phyloP scores from a whole-genome alignment of 345 rosid genomes.

The Crucihimalaya himalaica region DNA sequence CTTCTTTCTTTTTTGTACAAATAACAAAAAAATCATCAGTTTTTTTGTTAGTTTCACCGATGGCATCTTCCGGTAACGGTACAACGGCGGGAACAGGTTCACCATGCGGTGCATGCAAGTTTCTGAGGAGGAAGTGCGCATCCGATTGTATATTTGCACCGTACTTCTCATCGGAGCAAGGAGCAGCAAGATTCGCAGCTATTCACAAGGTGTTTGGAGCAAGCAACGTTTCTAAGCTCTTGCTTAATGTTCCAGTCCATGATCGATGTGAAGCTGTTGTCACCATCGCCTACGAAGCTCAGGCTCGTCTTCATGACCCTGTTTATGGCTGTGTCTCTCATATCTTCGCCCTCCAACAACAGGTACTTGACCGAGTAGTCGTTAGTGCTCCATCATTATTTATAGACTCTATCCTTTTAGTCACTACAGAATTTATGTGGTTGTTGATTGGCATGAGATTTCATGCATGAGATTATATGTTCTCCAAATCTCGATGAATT shows the following conservation, averaged over 20 bases:
- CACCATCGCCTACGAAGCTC: slow-evolving; percentile 65
- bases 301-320: slow-evolving; percentile 63
- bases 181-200: slow-evolving; percentile 59
- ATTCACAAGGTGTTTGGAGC: slow-evolving; percentile 74
- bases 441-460: slow-evolving; percentile 3
- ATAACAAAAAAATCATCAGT: background rate
- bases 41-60: slow-evolving; percentile 11
- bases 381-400: background rate
- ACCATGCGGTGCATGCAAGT: slow-evolving; percentile 74
- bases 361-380: slow-evolving; percentile 40
- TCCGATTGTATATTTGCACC: slow-evolving; percentile 57
- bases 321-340: slow-evolving; percentile 71
- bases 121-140: slow-evolving; percentile 59
- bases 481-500: slow-evolving; percentile 1
- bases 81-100: slow-evolving; percentile 50
- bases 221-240: slow-evolving; percentile 63
- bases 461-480: background rate
- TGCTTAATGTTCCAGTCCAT: slow-evolving; percentile 54
- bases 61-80: slow-evolving; percentile 43
- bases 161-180: slow-evolving; percentile 64
- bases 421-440: background rate
- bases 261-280: slow-evolving; percentile 68
- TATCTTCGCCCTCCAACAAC: slow-evolving; percentile 63
- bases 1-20: background rate
- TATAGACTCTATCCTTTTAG: background rate